Evolutionary conservation across 2,329 filamentous ascomycete species (phyloP).

Genomic region (Metarhizium guizhouense): DNA sequence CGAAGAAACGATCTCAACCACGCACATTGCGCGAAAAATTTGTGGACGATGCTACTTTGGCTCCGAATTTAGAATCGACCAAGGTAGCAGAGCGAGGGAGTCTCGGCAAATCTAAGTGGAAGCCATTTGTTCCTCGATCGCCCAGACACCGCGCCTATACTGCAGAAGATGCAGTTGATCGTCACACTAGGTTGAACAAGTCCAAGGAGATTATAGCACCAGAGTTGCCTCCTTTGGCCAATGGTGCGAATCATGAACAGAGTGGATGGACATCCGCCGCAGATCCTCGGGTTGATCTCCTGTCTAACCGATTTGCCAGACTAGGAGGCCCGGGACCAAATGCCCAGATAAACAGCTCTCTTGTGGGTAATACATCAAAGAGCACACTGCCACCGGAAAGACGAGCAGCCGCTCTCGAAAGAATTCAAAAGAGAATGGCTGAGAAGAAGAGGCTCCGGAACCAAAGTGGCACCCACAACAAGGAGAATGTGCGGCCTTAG

Average conservation of each 20-base stretch:
- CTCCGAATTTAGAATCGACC: slow-evolving; percentile 9
- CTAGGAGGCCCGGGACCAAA: slow-evolving; percentile 31
- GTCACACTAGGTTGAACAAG: slow-evolving; percentile 17
- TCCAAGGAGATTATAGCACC: slow-evolving; percentile 15
- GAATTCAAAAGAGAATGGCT: slow-evolving; percentile 44
- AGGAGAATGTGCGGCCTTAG: slow-evolving; percentile 42
- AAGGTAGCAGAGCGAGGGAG: slow-evolving; percentile 15
- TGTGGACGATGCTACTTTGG: slow-evolving; percentile 17
- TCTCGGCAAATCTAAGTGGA: slow-evolving; percentile 28
- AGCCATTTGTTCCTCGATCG: slow-evolving; percentile 32
- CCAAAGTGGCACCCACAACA: slow-evolving; percentile 26
- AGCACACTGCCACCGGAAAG: slow-evolving; percentile 40
- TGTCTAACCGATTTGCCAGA: slow-evolving; percentile 35
- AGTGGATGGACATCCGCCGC: slow-evolving; percentile 13
- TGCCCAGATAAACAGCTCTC: slow-evolving; percentile 15
- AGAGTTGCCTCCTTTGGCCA: slow-evolving; percentile 18
- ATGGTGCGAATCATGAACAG: slow-evolving; percentile 12
- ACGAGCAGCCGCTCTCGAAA: slow-evolving; percentile 43
- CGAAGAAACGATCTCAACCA: slow-evolving; percentile 4
- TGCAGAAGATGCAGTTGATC: slow-evolving; percentile 21
- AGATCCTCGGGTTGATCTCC: slow-evolving; percentile 32
- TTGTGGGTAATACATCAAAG: slow-evolving; percentile 30
- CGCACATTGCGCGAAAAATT: slow-evolving; percentile 27
- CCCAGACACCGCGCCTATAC: slow-evolving; percentile 29
- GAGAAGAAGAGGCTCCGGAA: slow-evolving; percentile 34